Conservation (phyloP, 2,329 filamentous ascomycete species). For the Parasarocladium wereldwijsianum region DNA sequence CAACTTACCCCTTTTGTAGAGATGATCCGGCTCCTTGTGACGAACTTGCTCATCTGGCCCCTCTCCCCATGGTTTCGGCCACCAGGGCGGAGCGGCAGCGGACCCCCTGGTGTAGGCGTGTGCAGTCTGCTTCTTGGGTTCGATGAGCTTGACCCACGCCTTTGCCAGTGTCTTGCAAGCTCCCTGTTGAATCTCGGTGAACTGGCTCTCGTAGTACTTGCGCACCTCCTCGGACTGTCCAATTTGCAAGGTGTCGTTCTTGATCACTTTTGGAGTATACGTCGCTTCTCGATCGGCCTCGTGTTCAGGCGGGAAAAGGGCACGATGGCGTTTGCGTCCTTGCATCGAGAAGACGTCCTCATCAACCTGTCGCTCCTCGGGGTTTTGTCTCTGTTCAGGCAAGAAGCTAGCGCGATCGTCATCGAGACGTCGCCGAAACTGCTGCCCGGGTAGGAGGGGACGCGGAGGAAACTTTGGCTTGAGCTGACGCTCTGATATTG, state of each 20-base stretch:
- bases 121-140: constrained; percentile 63
- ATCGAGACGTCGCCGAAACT: no score
- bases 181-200: constrained; percentile 54
- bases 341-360: no score
- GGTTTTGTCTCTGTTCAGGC: no score
- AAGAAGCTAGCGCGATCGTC: no score
- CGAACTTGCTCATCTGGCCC: constrained; percentile 39
- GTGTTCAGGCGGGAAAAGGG: no score
- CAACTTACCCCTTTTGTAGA: constrained; percentile 47
- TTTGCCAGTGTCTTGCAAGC: constrained; percentile 61
- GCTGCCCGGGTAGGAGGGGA: no score
- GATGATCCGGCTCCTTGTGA: constrained; percentile 61
- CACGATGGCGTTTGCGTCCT: no score
- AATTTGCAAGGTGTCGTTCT: constrained; percentile 33
- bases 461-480: no score
- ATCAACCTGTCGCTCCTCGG: no score
- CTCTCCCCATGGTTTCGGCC: constrained; percentile 41
- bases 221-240: constrained; percentile 38
- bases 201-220: constrained; percentile 44
- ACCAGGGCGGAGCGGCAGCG: constrained; percentile 50
- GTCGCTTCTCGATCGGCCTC: constrained; percentile 26
- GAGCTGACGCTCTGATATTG: no score
- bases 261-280: constrained; percentile 22
- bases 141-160: constrained; percentile 60
- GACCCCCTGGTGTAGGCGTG: constrained; percentile 57